Conservation (phyloP, 2,329 filamentous ascomycete genomes). For the Penicillium sp. region DNA sequence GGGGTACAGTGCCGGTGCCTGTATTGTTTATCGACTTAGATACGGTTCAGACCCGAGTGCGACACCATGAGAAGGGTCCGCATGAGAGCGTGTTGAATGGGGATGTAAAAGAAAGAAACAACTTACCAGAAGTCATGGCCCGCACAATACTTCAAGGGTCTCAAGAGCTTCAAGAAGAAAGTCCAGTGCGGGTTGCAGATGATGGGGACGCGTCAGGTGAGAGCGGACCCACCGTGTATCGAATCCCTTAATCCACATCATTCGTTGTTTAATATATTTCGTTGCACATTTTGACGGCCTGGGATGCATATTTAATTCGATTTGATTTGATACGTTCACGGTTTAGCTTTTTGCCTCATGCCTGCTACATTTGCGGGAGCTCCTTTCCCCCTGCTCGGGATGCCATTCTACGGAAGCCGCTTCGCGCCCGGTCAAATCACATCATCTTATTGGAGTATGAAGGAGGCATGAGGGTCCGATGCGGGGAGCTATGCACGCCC, state of each 20-base stretch:
- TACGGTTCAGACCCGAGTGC: background rate
- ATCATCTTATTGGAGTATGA: background rate
- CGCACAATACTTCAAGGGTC: background rate
- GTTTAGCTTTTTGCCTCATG: background rate
- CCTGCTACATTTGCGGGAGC: background rate
- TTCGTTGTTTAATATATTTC: background rate
- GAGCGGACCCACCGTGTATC: background rate
- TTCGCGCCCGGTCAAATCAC: background rate
- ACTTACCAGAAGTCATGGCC: background rate
- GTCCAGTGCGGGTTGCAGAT: background rate
- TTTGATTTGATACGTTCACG: background rate
- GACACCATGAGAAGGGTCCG: background rate
- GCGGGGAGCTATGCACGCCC: background rate
- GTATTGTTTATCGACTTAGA: background rate
- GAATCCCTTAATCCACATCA: background rate
- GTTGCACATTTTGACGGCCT: background rate
- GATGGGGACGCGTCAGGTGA: constrained; percentile 8
- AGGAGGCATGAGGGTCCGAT: background rate
- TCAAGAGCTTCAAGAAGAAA: background rate
- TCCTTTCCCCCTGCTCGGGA: background rate
- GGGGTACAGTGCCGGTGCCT: background rate
- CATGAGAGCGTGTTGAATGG: background rate
- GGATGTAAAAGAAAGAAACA: background rate
- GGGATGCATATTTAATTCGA: background rate
- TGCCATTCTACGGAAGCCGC: background rate